A percentile compares a stretch with the other conserved stretches of the same genome.
Evolutionary conservation across 768 basidiomycete species (phyloP).

Genomic region (Exidia glandulosa): DNA sequence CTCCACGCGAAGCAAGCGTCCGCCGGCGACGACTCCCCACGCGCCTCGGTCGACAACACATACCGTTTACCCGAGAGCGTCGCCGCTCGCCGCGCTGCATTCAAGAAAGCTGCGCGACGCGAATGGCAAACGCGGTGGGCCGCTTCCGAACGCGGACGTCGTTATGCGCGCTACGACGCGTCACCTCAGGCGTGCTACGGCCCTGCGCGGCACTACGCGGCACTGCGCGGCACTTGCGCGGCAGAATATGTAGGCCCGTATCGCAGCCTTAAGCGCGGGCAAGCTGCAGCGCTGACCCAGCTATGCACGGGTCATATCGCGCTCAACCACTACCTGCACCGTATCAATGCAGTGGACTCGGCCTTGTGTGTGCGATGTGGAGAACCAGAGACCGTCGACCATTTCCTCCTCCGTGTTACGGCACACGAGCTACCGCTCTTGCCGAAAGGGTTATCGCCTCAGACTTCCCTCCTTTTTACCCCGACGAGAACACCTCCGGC

Average conservation of each 20-base stretch:
- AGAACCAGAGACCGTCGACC: slow-evolving; percentile 3
- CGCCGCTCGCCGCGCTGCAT: not conserved
- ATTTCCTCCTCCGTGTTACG: slow-evolving; percentile 9
- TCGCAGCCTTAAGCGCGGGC: not conserved
- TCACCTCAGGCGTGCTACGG: not conserved
- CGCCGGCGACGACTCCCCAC: not conserved
- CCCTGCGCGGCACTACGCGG: too few species aligned
- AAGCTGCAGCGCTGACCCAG: slow-evolving; percentile 2
- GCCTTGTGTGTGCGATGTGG: slow-evolving; percentile 3
- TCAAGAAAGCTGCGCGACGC: not conserved
- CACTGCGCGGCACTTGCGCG: too few species aligned
- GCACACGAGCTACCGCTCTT: too few species aligned
- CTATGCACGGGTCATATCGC: slow-evolving; percentile 6
- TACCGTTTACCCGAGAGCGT: not conserved
- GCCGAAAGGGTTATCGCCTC: too few species aligned
- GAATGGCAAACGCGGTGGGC: not conserved
- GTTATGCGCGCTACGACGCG: not conserved
- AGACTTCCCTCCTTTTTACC: too few species aligned
- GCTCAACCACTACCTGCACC: slow-evolving; percentile 5
- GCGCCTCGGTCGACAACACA: not conserved
- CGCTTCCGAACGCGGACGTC: not conserved
- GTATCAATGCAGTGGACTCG: not conserved
- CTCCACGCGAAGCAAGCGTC: not conserved
- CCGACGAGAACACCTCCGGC: too few species aligned
- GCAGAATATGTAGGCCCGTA: too few species aligned